These are phyloP conservation scores for Pezicula rhizophila DNA, from an alignment of 2,329 filamentous ascomycete genomes.

Conservation along the genomic window DNA sequence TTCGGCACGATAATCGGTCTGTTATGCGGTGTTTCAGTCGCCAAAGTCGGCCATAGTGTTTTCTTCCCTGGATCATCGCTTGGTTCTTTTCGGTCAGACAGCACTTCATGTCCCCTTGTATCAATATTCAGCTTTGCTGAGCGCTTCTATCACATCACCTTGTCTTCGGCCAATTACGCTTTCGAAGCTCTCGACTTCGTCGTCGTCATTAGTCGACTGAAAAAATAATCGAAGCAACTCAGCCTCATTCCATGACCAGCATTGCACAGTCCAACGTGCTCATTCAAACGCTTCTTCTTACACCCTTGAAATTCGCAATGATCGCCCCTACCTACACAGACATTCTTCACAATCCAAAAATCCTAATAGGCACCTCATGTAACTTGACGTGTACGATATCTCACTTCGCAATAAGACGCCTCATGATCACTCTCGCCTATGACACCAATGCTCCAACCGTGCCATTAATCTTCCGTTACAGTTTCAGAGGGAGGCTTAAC, in stretches of 20 bases:
- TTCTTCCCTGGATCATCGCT: constrained; percentile 26
- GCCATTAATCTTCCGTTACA: too few relatives aligned
- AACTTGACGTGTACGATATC: not conserved
- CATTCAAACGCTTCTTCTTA: constrained; percentile 14
- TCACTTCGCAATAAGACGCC: not conserved
- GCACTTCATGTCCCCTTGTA: constrained; percentile 30
- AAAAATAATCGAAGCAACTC: constrained; percentile 25
- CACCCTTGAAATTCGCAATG: constrained; percentile 18
- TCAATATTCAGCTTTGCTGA: constrained; percentile 29
- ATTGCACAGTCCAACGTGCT: constrained; percentile 25
- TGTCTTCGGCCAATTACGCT: constrained; percentile 21
- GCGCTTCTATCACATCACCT: constrained; percentile 22
- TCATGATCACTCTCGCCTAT: too few relatives aligned
- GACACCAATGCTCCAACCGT: too few relatives aligned
- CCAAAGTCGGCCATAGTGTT: constrained; percentile 20
- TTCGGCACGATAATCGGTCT: constrained; percentile 28
- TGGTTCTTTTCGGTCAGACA: constrained; percentile 28
- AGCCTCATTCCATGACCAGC: constrained; percentile 25
- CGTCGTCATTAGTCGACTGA: constrained; percentile 29
- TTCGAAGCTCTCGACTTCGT: constrained; percentile 26
- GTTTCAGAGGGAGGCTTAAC: too few relatives aligned
- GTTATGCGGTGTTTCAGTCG: constrained; percentile 23
- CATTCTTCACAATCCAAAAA: not conserved
- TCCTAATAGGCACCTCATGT: too few relatives aligned
- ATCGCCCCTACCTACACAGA: constrained; percentile 6